Conservation (phyloP, 345 rosid species). For the Gossypium rotundifolium region DNA sequence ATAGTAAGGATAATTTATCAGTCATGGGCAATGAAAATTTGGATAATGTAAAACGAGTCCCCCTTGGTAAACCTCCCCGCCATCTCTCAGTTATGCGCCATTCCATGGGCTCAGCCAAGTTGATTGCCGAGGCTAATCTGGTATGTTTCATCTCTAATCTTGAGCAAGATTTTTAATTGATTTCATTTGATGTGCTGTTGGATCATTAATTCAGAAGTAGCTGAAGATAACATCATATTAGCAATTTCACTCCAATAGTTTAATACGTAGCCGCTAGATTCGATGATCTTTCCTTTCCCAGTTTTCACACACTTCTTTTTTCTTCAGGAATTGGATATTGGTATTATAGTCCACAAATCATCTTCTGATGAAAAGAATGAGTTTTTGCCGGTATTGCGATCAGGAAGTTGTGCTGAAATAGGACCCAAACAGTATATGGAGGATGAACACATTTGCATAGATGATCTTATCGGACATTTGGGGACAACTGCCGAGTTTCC, state of each 20-base stretch:
- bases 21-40: slow-evolving; percentile 34
- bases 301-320: background rate
- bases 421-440: slow-evolving; percentile 91
- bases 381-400: slow-evolving; percentile 56
- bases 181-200: background rate
- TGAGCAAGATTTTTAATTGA: background rate
- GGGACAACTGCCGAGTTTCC: slow-evolving; percentile 40
- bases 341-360: slow-evolving; percentile 39
- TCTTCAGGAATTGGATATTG: slow-evolving; percentile 61
- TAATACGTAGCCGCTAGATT: background rate
- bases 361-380: slow-evolving; percentile 45
- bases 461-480: slow-evolving; percentile 66
- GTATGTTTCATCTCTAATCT: slow-evolving; percentile 25
- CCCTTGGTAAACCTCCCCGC: slow-evolving; percentile 69
- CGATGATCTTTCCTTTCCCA: background rate
- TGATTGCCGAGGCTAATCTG: slow-evolving; percentile 45
- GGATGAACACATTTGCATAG: slow-evolving; percentile 87
- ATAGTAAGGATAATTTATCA: slow-evolving; percentile 31
- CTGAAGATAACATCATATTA: background rate
- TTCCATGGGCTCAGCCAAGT: slow-evolving; percentile 37
- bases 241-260: background rate
- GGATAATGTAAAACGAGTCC: slow-evolving; percentile 40
- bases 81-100: slow-evolving; percentile 45
- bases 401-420: slow-evolving; percentile 90
- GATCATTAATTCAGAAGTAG: background rate